phyloP scores from a whole-genome alignment of 345 rosid species.

The Citrus medica region DNA sequence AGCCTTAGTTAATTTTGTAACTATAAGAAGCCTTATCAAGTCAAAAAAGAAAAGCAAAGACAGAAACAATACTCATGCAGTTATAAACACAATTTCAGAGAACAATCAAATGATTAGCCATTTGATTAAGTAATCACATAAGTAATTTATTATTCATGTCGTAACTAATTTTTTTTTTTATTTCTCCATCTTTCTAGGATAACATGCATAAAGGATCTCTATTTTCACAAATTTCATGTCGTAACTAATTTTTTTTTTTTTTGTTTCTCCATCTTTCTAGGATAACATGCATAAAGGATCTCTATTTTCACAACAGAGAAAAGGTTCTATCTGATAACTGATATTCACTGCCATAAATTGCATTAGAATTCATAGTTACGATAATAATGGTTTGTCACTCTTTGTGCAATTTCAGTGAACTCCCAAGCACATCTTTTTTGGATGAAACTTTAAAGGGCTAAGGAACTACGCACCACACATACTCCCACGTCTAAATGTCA shows the following conservation, averaged over 20 bases:
- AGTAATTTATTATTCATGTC: neutral
- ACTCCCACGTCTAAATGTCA: constrained; percentile 44
- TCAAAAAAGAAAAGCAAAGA: neutral
- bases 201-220: neutral
- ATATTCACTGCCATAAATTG: neutral
- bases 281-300: neutral
- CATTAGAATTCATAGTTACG: neutral
- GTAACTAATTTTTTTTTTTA: neutral
- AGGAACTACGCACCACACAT: constrained; percentile 53
- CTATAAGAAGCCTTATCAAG: neutral
- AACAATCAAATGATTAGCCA: neutral
- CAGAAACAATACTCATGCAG: neutral
- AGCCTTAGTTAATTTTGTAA: neutral
- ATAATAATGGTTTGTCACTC: neutral
- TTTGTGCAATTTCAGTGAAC: neutral
- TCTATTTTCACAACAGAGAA: neutral
- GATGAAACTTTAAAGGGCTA: neutral
- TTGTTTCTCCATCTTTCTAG: no score
- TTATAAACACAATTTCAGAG: neutral
- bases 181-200: neutral
- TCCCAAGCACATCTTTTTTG: neutral
- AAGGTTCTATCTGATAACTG: neutral
- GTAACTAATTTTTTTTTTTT: neutral
- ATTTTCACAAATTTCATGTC: neutral
- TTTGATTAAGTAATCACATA: neutral